Evolutionary conservation across 2,329 filamentous ascomycete species (phyloP).

Genomic region (Arthrobotrys sphaeroides): DNA sequence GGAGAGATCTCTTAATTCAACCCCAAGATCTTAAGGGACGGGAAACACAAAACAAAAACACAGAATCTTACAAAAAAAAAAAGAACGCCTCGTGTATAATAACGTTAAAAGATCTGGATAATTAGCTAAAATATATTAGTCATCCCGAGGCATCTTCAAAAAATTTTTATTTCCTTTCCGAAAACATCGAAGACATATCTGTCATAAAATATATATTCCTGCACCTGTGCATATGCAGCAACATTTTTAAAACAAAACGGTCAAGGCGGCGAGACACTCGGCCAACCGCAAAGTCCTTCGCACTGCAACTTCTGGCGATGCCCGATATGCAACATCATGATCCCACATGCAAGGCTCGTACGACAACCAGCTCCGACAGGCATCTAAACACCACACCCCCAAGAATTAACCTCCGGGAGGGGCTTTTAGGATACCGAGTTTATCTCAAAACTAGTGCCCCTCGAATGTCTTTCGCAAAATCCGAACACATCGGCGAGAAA

Average conservation of each 20-base stretch:
- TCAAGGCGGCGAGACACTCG: slow-evolving; percentile 8
- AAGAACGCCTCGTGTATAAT: not conserved
- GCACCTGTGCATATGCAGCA: not conserved
- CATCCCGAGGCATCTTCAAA: slow-evolving; percentile 1
- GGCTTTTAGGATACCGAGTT: slow-evolving; percentile 17
- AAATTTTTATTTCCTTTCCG: not conserved
- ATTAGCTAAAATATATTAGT: slow-evolving; percentile 25
- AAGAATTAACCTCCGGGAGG: slow-evolving; percentile 31
- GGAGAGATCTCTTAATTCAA: not conserved
- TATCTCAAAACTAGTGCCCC: not conserved
- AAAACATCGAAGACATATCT: not conserved
- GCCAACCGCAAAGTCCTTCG: not conserved
- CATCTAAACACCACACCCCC: slow-evolving; percentile 13
- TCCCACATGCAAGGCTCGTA: not conserved
- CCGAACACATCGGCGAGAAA: slow-evolving; percentile 3
- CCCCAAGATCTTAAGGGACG: too few species aligned
- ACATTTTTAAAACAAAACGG: slow-evolving; percentile 15
- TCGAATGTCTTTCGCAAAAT: slow-evolving; percentile 12
- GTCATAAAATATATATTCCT: slow-evolving; percentile 7
- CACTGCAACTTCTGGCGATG: slow-evolving; percentile 2
- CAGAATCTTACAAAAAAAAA: not conserved
- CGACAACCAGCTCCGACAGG: not conserved
- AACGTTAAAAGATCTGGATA: slow-evolving; percentile 16
- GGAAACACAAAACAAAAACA: not conserved
- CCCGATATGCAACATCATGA: not conserved